Evolutionary conservation across 2,329 filamentous ascomycete species (phyloP).

Genomic region (Paecilomyces variotii): DNA sequence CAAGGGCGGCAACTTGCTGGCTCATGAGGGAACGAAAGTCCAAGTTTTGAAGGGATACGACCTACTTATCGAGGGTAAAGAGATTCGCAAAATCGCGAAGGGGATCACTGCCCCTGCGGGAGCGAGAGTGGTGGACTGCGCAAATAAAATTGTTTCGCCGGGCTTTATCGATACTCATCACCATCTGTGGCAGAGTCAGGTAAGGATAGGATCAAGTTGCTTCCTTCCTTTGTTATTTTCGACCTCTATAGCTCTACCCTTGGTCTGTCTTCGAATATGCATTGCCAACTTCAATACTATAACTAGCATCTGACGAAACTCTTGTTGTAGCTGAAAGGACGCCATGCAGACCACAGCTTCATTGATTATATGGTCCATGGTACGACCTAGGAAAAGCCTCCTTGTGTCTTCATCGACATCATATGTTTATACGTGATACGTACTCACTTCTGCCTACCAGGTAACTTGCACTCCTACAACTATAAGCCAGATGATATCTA

Average conservation of each 20-base stretch:
- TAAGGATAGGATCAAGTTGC: background rate
- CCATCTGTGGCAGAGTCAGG: slow-evolving; percentile 37
- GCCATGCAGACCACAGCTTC: slow-evolving; percentile 33
- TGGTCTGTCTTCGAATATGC: too few relatives aligned
- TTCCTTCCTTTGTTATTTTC: background rate
- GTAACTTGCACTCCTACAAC: slow-evolving; percentile 9
- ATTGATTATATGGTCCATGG: slow-evolving; percentile 28
- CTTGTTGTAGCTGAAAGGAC: slow-evolving; percentile 25
- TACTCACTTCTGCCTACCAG: background rate
- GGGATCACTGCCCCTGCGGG: slow-evolving; percentile 6
- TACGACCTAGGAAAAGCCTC: background rate
- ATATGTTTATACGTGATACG: background rate
- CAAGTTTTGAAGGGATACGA: background rate
- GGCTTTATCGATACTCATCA: slow-evolving; percentile 31
- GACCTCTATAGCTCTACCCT: too few relatives aligned
- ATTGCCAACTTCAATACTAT: too few relatives aligned
- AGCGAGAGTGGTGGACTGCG: slow-evolving; percentile 32
- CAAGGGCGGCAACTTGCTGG: background rate
- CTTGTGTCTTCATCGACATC: background rate
- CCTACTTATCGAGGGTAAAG: slow-evolving; percentile 15
- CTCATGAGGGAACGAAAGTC: background rate
- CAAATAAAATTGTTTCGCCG: slow-evolving; percentile 22
- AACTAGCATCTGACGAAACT: background rate
- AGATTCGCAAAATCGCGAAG: slow-evolving; percentile 11
- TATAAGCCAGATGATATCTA: slow-evolving; percentile 39